These are phyloP conservation scores for Eimeria maxima DNA, from an alignment of 169 alveolate genomes.

Conservation along the genomic window DNA sequence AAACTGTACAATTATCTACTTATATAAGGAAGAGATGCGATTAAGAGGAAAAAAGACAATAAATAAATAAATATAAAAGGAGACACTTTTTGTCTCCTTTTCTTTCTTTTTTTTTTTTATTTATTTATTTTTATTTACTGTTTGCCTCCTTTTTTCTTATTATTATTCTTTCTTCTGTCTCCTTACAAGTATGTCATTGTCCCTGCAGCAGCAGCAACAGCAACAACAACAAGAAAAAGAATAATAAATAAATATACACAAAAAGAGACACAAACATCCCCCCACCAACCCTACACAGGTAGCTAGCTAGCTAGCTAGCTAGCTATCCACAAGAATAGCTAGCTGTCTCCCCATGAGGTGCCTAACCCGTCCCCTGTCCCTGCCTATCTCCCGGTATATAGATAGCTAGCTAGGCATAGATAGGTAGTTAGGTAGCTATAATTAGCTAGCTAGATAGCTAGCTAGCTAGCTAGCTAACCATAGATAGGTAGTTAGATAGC, in stretches of 20 bases:
- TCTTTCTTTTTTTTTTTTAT: background rate
- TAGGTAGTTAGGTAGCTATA: too few relatives aligned
- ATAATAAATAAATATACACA: background rate
- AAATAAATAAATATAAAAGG: too few relatives aligned
- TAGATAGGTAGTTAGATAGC: too few relatives aligned
- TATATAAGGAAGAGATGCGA: too few relatives aligned
- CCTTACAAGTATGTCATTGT: background rate
- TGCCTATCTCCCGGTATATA: background rate
- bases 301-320: background rate
- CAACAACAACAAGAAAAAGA: too few relatives aligned
- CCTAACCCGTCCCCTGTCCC: too few relatives aligned
- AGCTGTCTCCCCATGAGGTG: background rate
- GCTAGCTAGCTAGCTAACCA: too few relatives aligned
- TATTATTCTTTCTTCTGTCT: background rate
- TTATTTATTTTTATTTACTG: background rate
- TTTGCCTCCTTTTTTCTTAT: background rate
- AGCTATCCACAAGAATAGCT: background rate
- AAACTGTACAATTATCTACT: too few relatives aligned
- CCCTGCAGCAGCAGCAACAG: background rate
- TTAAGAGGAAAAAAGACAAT: too few relatives aligned
- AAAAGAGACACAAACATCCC: background rate
- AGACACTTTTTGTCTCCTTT: background rate
- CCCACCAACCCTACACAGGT: background rate
- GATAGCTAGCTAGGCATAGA: slow-evolving; percentile 6
- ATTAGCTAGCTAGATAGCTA: background rate